Base-by-base conservation (phyloP, 2,329 filamentous ascomycete genomes). In the Sphaerulina musiva region DNA sequence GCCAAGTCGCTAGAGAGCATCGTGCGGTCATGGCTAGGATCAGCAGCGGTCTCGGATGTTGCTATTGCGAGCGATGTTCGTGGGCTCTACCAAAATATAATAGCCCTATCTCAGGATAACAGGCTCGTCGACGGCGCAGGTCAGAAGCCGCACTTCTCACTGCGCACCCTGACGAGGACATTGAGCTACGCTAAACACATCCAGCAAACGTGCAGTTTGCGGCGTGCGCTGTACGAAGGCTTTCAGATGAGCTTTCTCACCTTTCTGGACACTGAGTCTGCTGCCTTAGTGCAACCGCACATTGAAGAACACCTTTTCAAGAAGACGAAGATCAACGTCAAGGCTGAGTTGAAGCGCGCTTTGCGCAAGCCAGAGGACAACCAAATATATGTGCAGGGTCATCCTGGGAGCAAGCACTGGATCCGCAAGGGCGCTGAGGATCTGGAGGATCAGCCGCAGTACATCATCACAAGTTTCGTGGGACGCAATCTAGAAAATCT, bases 181-280 rank as follows among this genome's bases (percentile, higher is more conserved):
- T 73, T 99, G 49, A 87, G 85, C 38, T 98, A 96, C 68, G 90
- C 92, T 14, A 84, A 85, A 59, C 86, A 91, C 50, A 91, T 96
- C 59, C 82, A 88, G 0, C 83, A 89, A 0, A 80, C 86, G 3
- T 96, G 95, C 70, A 90, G 88, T 10, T 75, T 97, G 41, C 83
- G 93, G 23, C 78, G 95, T 65, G 88, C 92, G 9, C 75, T 97
- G 1, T 95, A 87, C 59, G 93, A 99, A 75, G 95, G 93, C 0
- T 97, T 97, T 68, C 90, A 89, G 12, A 98, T 98, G 95, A 93
- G 91, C 47, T 99, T 98, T 66, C 75, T 96, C 53, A 98, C 95
- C 0, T 80, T 96, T 5, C 78, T 99, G 10, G 85, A 92, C 65
- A 81, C 83, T 64, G 81, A 86, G 31, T 97, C 93, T 0, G 90